Conservation (phyloP, 257 asterid species). For the Capsicum chinense region DNA sequence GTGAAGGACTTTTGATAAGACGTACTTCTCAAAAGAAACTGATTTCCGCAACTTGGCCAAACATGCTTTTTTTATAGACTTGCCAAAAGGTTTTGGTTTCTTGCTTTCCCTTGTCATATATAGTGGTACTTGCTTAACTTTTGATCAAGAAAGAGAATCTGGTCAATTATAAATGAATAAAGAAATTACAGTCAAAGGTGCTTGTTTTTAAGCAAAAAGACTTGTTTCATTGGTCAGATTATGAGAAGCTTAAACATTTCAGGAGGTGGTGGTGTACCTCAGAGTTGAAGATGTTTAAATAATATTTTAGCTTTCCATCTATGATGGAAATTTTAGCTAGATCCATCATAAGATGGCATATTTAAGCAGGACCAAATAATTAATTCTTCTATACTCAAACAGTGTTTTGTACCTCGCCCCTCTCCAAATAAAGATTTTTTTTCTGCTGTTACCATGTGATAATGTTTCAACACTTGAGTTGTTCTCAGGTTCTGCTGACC, state of each 20-base stretch:
- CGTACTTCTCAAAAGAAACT: slow-evolving; percentile 8
- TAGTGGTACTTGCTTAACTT: slow-evolving; percentile 1
- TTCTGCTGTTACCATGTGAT: slow-evolving; percentile 9
- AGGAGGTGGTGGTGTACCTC: slow-evolving; percentile 23
- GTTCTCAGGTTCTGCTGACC: slow-evolving; percentile 93
- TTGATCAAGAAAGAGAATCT: slow-evolving; percentile 12
- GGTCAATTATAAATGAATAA: background rate
- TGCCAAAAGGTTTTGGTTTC: slow-evolving; percentile 23
- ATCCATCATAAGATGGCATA: background rate
- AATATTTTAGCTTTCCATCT: background rate
- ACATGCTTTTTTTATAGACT: background rate
- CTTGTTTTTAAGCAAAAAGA: background rate
- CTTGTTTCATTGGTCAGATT: background rate
- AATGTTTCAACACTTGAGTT: slow-evolving; percentile 17
- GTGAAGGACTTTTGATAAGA: background rate
- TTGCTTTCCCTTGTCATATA: slow-evolving; percentile 23
- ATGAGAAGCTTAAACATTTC: background rate
- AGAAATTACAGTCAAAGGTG: background rate
- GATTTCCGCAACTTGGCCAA: background rate
- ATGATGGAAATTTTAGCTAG: background rate
- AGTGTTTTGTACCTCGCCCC: background rate
- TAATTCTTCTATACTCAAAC: background rate
- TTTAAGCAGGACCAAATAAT: background rate
- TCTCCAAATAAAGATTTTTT: background rate
- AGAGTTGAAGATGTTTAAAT: slow-evolving; percentile 18